Evolutionary conservation across 192 early-diverging fungal genomes (phyloP).

Genomic region (Podochytrium sp.): DNA sequence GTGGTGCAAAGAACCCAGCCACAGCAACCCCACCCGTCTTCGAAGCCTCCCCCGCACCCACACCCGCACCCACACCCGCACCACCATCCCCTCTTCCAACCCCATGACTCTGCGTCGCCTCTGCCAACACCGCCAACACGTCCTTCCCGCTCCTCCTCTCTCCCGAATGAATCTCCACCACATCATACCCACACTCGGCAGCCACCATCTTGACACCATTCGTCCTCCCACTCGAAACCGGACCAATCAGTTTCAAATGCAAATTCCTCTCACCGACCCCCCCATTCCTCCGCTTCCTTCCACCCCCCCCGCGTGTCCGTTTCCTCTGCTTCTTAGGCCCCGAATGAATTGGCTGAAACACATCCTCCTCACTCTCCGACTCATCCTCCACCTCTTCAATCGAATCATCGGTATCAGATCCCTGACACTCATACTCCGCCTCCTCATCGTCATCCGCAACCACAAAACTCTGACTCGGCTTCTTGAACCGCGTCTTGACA

Average conservation of each 20-base stretch:
- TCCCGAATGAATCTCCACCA: conserved; percentile 76
- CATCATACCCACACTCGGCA: conserved; percentile 71
- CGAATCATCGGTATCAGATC: neutral
- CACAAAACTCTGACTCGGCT: neutral
- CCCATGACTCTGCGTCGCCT: conserved; percentile 77
- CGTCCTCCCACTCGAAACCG: conserved; percentile 73
- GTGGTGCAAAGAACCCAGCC: neutral
- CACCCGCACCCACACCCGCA: neutral
- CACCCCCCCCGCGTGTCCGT: neutral
- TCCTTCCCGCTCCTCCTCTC: conserved; percentile 73
- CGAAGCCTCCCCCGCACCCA: neutral
- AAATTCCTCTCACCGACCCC: neutral
- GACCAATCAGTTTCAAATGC: conserved; percentile 65
- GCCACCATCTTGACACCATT: conserved; percentile 75
- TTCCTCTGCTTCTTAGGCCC: neutral
- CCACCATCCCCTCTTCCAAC: conserved; percentile 41
- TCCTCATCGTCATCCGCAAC: conserved; percentile 12
- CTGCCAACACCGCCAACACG: conserved; percentile 63
- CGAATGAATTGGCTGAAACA: neutral
- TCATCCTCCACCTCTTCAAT: neutral
- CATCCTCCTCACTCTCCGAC: conserved; percentile 20
- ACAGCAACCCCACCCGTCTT: neutral
- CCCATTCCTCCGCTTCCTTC: neutral
- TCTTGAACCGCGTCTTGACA: neutral
- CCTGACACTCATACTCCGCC: neutral